These are phyloP conservation scores for Aethionema arabicum DNA, from an alignment of 345 rosid species.

Conservation along the genomic window DNA sequence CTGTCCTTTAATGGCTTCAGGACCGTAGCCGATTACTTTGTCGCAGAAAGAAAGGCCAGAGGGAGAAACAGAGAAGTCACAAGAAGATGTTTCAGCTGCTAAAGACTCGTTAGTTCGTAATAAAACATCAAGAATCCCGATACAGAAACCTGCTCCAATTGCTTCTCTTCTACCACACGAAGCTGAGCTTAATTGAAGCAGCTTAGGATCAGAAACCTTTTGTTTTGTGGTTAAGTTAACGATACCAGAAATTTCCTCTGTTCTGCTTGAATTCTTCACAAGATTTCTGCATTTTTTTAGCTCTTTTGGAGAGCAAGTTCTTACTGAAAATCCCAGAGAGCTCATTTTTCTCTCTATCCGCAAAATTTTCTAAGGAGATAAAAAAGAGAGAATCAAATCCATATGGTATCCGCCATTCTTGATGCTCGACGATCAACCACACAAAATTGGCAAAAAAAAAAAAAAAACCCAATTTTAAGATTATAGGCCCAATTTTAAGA, in stretches of 20 bases:
- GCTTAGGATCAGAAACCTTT: slow-evolving; percentile 27
- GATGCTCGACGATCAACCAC: slow-evolving; percentile 35
- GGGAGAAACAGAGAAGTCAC: slow-evolving; percentile 71
- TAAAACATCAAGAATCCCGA: slow-evolving; percentile 39
- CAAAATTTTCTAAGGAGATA: slow-evolving; percentile 10
- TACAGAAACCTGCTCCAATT: slow-evolving; percentile 39
- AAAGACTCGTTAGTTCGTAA: slow-evolving; percentile 25
- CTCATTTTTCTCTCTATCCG: slow-evolving; percentile 46
- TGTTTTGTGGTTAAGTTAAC: slow-evolving; percentile 27
- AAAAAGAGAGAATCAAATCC: slow-evolving; percentile 25
- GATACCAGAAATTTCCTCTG: slow-evolving; percentile 2
- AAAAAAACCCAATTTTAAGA: too few relatives aligned
- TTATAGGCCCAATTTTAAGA: background rate
- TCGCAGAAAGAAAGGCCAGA: slow-evolving; percentile 92
- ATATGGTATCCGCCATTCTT: slow-evolving; percentile 28
- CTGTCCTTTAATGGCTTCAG: slow-evolving; percentile 78
- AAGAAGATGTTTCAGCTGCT: slow-evolving; percentile 50
- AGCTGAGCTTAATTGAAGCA: slow-evolving; percentile 18
- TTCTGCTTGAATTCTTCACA: slow-evolving; percentile 26
- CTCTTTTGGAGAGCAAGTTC: slow-evolving; percentile 36
- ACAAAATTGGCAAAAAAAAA: slow-evolving; percentile 19
- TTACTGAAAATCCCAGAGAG: slow-evolving; percentile 48
- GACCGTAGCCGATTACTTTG: slow-evolving; percentile 70
- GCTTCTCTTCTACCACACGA: slow-evolving; percentile 65
- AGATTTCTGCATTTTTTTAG: slow-evolving; percentile 27